Percentiles rank a stretch among this genome's conserved stretches.
phyloP scores from a whole-genome alignment of 371 early-diverging fungal genomes.

The Rhizopus stolonifer region DNA sequence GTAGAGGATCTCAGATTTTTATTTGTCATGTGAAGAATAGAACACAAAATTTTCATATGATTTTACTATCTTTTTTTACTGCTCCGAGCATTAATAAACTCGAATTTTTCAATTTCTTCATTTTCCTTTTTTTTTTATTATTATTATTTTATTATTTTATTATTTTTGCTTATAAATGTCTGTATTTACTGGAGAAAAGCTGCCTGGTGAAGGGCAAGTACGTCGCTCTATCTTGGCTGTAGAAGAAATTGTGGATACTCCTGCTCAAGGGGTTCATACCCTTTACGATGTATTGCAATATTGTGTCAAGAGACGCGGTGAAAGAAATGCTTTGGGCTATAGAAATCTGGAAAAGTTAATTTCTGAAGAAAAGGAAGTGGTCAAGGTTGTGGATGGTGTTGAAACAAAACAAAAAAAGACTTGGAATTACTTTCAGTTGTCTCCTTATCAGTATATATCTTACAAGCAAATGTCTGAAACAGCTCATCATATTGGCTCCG shows the following conservation, averaged over 20 bases:
- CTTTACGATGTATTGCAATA: slow-evolving; percentile 70
- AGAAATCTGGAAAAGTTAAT: slow-evolving; percentile 65
- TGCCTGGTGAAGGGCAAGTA: slow-evolving; percentile 46
- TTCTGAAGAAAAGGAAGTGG: slow-evolving; percentile 79
- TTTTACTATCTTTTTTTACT: neutral
- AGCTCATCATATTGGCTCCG: slow-evolving; percentile 62
- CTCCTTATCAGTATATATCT: slow-evolving; percentile 66
- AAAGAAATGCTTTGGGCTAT: slow-evolving; percentile 59
- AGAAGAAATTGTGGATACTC: slow-evolving; percentile 51
- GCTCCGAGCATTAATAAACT: neutral
- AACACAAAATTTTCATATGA: slow-evolving; percentile 7
- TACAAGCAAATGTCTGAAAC: slow-evolving; percentile 58
- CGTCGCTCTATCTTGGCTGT: slow-evolving; percentile 58
- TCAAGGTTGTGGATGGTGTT: slow-evolving; percentile 65
- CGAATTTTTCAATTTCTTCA: neutral
- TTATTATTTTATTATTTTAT: neutral
- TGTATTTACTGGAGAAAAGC: slow-evolving; percentile 1
- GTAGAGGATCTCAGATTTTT: slow-evolving; percentile 88
- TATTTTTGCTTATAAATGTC: slow-evolving; percentile 1
- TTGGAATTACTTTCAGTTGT: slow-evolving; percentile 83
- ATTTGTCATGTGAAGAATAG: slow-evolving; percentile 64
- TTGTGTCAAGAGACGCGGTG: slow-evolving; percentile 48
- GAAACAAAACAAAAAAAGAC: slow-evolving; percentile 74
- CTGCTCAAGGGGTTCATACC: slow-evolving; percentile 60
- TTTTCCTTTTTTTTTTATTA: slow-evolving; percentile 6